Percentiles rank a stretch among this genome's conserved stretches.
phyloP scores from a whole-genome alignment of 768 basidiomycete species.

The Suillus bovinus region DNA sequence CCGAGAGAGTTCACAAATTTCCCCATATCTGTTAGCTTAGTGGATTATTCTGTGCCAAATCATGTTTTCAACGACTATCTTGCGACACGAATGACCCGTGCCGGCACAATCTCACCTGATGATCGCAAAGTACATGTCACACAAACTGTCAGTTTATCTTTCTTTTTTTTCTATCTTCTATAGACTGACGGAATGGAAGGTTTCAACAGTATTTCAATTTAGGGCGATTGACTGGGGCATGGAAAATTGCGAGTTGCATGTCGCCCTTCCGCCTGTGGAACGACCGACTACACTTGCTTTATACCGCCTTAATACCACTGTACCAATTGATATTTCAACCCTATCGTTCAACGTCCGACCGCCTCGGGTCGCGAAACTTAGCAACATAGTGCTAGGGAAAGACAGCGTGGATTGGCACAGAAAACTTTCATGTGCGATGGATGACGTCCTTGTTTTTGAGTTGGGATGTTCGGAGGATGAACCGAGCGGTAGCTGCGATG shows the following conservation, averaged over 20 bases:
- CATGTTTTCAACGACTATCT: slow-evolving; percentile 2
- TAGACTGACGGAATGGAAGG: neutral
- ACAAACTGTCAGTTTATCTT: neutral
- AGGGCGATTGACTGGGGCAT: neutral
- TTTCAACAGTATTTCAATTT: slow-evolving; percentile 1
- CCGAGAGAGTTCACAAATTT: neutral
- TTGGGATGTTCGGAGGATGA: neutral
- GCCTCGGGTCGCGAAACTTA: neutral
- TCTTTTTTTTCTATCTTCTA: neutral
- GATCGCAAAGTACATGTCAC: slow-evolving; percentile 1
- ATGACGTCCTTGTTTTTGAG: neutral
- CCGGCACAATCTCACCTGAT: neutral
- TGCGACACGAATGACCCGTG: neutral
- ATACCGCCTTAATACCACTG: neutral
- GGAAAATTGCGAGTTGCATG: neutral
- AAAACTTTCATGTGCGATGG: slow-evolving; percentile 1
- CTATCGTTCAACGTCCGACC: neutral
- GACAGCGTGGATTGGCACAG: neutral
- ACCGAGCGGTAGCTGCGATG: neutral
- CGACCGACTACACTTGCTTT: neutral
- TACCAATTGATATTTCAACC: neutral
- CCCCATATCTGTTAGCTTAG: neutral
- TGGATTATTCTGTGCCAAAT: neutral
- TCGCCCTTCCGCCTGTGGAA: neutral
- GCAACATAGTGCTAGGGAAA: neutral